Evolutionary conservation across 2,329 filamentous ascomycete genomes (phyloP).

Genomic region (Pseudofabraea citricarpa): DNA sequence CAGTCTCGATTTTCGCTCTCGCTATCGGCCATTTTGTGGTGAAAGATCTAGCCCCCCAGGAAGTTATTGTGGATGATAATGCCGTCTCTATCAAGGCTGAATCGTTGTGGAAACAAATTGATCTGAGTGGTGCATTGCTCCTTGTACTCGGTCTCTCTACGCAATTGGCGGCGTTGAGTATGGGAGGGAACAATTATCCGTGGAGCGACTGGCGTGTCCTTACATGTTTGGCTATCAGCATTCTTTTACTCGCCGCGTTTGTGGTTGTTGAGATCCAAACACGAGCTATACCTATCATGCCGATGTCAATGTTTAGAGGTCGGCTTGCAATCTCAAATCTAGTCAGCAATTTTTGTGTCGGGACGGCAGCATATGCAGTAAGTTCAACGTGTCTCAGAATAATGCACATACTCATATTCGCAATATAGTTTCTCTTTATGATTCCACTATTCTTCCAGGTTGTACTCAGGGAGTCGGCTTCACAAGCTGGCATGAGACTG

Average conservation of each 20-base stretch:
- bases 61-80: slow-evolving; percentile 9
- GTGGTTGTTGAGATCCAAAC: slow-evolving; percentile 43
- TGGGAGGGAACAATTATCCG: slow-evolving; percentile 50
- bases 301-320: slow-evolving; percentile 51
- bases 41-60: slow-evolving; percentile 32
- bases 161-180: slow-evolving; percentile 49
- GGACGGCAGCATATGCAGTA: slow-evolving; percentile 58
- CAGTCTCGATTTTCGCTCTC: slow-evolving; percentile 51
- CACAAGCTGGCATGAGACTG: slow-evolving; percentile 58
- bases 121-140: slow-evolving; percentile 51
- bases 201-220: slow-evolving; percentile 48
- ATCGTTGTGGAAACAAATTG: slow-evolving; percentile 48
- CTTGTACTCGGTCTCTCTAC: slow-evolving; percentile 53
- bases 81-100: slow-evolving; percentile 25
- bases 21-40: slow-evolving; percentile 48
- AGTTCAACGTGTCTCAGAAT: slow-evolving; percentile 22
- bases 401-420: slow-evolving; percentile 3
- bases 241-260: slow-evolving; percentile 39
- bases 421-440: slow-evolving; percentile 56
- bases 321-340: slow-evolving; percentile 49
- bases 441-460: slow-evolving; percentile 68
- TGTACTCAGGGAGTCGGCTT: slow-evolving; percentile 58
- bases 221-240: slow-evolving; percentile 36
- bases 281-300: slow-evolving; percentile 48
- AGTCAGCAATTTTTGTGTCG: slow-evolving; percentile 54